Evolutionary conservation across 345 rosid species (phyloP).

Genomic region (Turritis glabra): DNA sequence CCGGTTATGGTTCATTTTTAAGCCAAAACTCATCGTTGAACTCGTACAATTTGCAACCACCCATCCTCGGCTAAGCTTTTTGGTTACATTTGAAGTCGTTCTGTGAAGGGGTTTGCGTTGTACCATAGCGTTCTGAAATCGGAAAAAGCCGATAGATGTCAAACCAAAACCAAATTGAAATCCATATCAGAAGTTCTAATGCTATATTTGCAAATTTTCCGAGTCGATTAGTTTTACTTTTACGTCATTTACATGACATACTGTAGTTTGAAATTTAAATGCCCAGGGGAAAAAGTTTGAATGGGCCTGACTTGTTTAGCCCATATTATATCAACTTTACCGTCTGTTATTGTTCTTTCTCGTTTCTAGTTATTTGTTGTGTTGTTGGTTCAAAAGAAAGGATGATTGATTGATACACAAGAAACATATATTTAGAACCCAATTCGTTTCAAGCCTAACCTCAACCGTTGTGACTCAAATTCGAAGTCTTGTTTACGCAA

Average conservation of each 20-base stretch:
- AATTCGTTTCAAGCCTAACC: conserved; percentile 14
- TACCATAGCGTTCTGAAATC: no score
- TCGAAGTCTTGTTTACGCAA: neutral
- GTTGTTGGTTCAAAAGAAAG: neutral
- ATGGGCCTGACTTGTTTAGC: neutral
- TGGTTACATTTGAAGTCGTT: neutral
- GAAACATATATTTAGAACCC: neutral
- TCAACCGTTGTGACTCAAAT: neutral
- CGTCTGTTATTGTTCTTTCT: no score
- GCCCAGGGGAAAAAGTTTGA: neutral
- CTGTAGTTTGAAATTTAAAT: no score
- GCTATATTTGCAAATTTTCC: no score
- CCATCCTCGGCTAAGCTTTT: neutral
- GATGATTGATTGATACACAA: conserved; percentile 6
- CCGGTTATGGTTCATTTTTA: neutral
- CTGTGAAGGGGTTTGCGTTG: neutral
- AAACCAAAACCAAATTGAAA: no score
- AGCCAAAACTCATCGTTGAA: neutral
- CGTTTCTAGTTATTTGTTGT: neutral
- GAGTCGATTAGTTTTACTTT: no score
- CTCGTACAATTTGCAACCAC: neutral
- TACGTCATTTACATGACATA: no score
- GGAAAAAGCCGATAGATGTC: no score
- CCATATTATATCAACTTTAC: neutral
- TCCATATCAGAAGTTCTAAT: no score